phyloP scores from a whole-genome alignment of 108 stramenopile genomes.

The Cyclostephanos invisitatus region DNA sequence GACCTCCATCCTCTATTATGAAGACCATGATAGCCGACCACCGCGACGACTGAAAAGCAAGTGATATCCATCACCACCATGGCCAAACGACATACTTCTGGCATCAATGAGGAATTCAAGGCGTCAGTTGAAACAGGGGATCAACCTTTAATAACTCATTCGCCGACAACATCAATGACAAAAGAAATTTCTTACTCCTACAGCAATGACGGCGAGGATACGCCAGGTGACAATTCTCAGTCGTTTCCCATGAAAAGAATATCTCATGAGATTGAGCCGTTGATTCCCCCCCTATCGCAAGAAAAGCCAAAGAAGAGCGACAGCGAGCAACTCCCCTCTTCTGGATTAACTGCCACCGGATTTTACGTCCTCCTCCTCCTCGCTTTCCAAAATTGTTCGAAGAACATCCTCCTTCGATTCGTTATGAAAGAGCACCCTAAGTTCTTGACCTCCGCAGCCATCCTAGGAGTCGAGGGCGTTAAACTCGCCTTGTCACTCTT shows the following conservation, averaged over 20 bases:
- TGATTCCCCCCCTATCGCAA: background rate
- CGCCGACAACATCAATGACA: too few species aligned
- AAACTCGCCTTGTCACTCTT: conserved; percentile 59
- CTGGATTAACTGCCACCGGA: conserved; percentile 41
- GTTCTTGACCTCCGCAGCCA: conserved; percentile 75
- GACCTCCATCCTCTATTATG: too few species aligned
- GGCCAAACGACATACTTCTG: background rate
- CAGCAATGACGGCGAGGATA: conserved; percentile 5
- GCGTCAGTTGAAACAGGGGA: too few species aligned
- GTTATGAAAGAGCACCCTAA: conserved; percentile 79
- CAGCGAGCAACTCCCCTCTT: background rate
- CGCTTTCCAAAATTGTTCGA: conserved; percentile 81
- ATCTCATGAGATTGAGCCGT: background rate
- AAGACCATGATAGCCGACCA: too few species aligned
- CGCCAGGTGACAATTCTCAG: conserved; percentile 14
- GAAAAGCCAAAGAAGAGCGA: background rate
- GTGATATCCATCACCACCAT: background rate
- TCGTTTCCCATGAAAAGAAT: background rate
- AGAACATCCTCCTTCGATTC: conserved; percentile 80
- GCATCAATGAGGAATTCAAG: too few species aligned
- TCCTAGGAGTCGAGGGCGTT: conserved; percentile 69
- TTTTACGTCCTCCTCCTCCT: conserved; percentile 73
- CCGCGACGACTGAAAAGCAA: too few species aligned
- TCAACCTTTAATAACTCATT: too few species aligned
- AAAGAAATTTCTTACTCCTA: too few species aligned